These are phyloP conservation scores for Zymoseptoria passerinii DNA, from an alignment of 2,329 filamentous ascomycete genomes.

Conservation along the genomic window DNA sequence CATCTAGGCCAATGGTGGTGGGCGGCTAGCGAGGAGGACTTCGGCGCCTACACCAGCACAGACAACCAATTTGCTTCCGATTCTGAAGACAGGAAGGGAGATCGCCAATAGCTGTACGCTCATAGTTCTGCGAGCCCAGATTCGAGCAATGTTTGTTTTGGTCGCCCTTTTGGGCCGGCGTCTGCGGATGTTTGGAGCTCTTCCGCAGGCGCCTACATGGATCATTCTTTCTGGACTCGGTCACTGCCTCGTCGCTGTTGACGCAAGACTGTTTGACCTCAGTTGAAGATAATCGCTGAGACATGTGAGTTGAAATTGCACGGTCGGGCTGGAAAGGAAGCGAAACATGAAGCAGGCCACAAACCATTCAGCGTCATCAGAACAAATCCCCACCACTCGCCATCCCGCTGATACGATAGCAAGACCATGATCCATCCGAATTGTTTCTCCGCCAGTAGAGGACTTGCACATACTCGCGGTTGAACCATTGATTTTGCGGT, in stretches of 20 bases:
- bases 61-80: slow-evolving; percentile 4
- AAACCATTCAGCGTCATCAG: not conserved
- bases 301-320: not conserved
- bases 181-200: slow-evolving; percentile 17
- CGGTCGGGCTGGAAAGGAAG: not conserved
- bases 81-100: not conserved
- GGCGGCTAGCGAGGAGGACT: slow-evolving; percentile 15
- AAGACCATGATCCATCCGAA: not conserved
- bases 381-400: not conserved
- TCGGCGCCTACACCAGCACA: slow-evolving; percentile 19
- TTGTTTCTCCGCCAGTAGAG: not conserved
- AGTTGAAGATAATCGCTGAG: not conserved
- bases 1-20: slow-evolving; percentile 14
- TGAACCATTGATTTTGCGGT: not conserved
- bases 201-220: not conserved
- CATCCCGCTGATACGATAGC: not conserved
- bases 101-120: not conserved
- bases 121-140: not conserved
- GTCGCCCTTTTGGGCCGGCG: slow-evolving; percentile 6
- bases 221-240: not conserved
- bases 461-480: not conserved
- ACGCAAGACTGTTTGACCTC: not conserved
- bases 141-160: not conserved
- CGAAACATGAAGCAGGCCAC: not conserved
- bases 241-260: not conserved